Evolutionary conservation across 345 rosid genomes (phyloP), one percentile per base, ranked within the genome.

Genomic region (Citrus inodora): DNA sequence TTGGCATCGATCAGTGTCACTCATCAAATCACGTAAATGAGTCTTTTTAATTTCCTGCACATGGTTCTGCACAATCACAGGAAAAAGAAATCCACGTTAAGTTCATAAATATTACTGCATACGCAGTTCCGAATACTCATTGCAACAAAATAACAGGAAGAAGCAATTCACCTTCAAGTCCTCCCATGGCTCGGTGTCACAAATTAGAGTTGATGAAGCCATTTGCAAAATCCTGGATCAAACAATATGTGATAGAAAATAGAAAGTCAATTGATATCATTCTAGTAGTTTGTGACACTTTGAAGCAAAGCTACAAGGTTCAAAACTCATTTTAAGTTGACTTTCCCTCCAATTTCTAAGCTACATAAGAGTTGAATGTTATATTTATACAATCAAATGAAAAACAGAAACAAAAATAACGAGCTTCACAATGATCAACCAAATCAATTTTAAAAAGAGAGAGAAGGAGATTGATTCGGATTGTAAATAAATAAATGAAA

Each of bases 11-110:
- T 79, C 85, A 4, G 80, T 58, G 75, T 93, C 98, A 60, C 75
- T 82, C 95, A 95, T 85, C 87, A 95, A 84, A 80, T 89, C 92
- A 66, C 98, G 93, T 71, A 95, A 82, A 85, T 93, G 98, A 58
- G 92, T 90, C 89, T 84, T 89, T 61, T 89, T 90, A 68, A 92
- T 83, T 70, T 86, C 92, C 83, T 88, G 96, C 0, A 95, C 91
- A 82, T 93, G 98, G 6, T 78, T 85, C 98, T 93, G 80, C 69
- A 38, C 2, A 74, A 24, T 35, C 75, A 37, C 35, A 19, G 0
- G 9, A 38, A 9, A 55, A 28, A 32, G 6, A 55, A 53, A 16
- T 51, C 28, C 28, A n/a, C 38, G 33, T 37, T 19, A 48, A 40
- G 37, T 16, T 63, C 19, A 67, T 6, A 24, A 48, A 37, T 19